Base-by-base conservation (phyloP, 2,329 filamentous ascomycete species). In the Diaporthe humulicola region DNA sequence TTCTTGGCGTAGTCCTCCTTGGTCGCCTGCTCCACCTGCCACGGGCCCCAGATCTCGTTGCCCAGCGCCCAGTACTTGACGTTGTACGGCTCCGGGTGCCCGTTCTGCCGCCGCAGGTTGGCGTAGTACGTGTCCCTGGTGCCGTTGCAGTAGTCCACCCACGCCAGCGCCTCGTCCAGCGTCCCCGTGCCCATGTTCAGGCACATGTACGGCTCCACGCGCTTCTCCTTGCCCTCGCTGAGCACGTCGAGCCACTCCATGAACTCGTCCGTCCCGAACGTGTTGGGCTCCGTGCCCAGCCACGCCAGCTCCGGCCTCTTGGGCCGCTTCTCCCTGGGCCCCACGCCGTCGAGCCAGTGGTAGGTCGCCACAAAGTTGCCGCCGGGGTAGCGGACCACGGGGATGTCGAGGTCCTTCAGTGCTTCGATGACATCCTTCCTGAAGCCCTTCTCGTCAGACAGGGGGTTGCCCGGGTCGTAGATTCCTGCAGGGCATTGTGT, bases 111-210 rank as follows among this genome's bases (percentile, higher is more conserved):
- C 42, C 95, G 91, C 67, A 96, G 87, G 81, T 96, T 96, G 76
- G 94, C 94, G 82, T 95, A 97, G 86, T 96, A 90, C 14, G 93
- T 96, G 83, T 96, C 90, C 73, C 88, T 87, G n/a, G 89, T 90
- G 3, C 91, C 92, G 84, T 97, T 97, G 87, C 95, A 97, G 86
- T 97, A 97, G 81, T 97, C 94, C 28, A 97, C 87, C 94, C 94
- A 97, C 15, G 88, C 93, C 42, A 96, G 87, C 2, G 87, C 89
- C 83, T 87, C 85, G 75, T 86, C 83, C 6, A 86, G 83, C 52
- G 87, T 92, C 76, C 93, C 94, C 3, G 94, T 97, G 73, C 94
- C 94, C 82, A 97, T 93, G 85, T 97, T 97, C 74, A 97, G 86
- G 76, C 91, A 93, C 54, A 97, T 87, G 82, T 95, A 97, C 6